Percentiles rank a stretch among this genome's conserved stretches.
These are phyloP conservation scores for Coemansia sp. DNA, from an alignment of 192 early-diverging fungal genomes.

Conservation along the genomic window DNA sequence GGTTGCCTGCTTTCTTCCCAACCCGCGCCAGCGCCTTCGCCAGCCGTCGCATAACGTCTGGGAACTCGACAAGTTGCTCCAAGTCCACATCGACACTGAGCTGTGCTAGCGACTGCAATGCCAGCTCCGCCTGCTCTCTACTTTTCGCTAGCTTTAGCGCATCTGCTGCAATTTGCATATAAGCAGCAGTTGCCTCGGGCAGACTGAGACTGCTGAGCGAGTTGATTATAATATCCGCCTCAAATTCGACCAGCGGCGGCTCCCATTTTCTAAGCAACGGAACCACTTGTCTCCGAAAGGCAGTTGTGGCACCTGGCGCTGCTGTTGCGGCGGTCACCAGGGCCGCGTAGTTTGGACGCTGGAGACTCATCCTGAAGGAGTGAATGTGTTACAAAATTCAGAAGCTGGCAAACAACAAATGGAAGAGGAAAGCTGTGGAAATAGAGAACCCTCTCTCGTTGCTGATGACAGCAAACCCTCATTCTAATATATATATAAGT, in stretches of 20 bases:
- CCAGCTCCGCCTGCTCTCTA: conserved; percentile 8
- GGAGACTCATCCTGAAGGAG: background rate
- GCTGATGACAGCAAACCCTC: no score
- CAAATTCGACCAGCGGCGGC: background rate
- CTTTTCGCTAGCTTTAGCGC: conserved; percentile 17
- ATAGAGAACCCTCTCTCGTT: no score
- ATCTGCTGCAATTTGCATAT: conserved; percentile 31
- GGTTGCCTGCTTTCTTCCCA: background rate
- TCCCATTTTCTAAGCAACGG: background rate
- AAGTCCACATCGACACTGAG: conserved; percentile 8
- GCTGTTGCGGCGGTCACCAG: background rate
- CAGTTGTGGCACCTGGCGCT: background rate
- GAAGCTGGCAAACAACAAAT: background rate
- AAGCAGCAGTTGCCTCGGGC: conserved; percentile 7
- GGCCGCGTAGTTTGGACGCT: background rate
- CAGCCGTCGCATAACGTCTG: conserved; percentile 27
- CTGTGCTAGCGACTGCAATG: conserved; percentile 6
- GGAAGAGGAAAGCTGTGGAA: background rate
- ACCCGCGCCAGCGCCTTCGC: conserved; percentile 2
- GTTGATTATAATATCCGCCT: background rate
- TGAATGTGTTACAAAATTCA: background rate
- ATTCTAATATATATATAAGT: no score
- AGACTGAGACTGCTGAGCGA: background rate
- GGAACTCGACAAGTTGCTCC: conserved; percentile 16
- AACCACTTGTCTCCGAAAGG: background rate